Base-by-base conservation (phyloP, 805 yeast genomes). In the Nematodospora valgi region DNA sequence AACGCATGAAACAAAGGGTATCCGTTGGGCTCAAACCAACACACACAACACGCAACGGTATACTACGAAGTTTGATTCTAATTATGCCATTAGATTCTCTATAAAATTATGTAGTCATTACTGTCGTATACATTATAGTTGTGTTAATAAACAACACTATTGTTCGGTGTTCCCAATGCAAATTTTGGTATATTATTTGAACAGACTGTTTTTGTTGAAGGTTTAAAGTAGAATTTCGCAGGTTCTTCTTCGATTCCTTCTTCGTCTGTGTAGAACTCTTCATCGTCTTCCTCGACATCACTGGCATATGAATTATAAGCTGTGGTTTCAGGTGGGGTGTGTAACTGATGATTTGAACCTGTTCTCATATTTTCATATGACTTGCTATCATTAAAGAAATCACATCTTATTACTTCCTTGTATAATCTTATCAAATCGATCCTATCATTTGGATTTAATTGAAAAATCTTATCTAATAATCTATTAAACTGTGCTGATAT, bases 401-500 rank as follows among this genome's bases (percentile, higher is more conserved):
- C 61, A 28, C 56, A 47, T 19, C 25, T 42, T 4, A 61, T 43
- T 4, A 74, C 51, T 38, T 67, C 69, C 5, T 55, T 48, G 38
- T 69, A 56, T 43, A 75, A 60, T 15, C 59, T 56, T 23, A 56
- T 48, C 35, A 75, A 58, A 10, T 57, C 40, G 3, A 71, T 64
- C 44, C 81, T 62, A 20, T 64, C 69, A 55, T 68, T 65, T 4
- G 81, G 80, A 44, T 72, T 65, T 28, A 75, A 48, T 29, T 49
- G 48, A 36, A 75, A 63, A 18, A 74, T 69, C 38, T 57, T 58
- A 29, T 56, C 54, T 29, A 86, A 57, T 30, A 86, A 60, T 4
- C 53, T 44, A 49, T 72, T 80, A 36, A 86, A 66, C 42, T 81
- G 82, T 13, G 60, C 52, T 19, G 89, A 80, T 5, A 88, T 72